Conservation (phyloP, 441 rosid species). For the Eutrema salsugineum region DNA sequence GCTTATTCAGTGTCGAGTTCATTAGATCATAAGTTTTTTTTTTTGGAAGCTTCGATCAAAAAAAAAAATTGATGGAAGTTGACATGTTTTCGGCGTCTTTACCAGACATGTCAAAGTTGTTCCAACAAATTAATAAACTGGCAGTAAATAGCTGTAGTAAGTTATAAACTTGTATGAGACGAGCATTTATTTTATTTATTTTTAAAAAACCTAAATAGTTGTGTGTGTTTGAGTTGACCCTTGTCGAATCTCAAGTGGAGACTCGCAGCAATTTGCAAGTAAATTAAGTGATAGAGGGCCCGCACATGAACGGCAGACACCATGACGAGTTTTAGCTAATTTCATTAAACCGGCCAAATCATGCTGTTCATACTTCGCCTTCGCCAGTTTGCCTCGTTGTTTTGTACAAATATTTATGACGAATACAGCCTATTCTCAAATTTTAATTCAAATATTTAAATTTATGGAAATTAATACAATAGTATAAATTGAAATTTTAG, state of each 20-base stretch:
- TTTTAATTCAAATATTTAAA: no score
- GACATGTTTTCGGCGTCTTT: not conserved
- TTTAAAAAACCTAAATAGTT: not conserved
- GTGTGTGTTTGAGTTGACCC: not conserved
- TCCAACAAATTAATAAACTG: slow-evolving; percentile 2
- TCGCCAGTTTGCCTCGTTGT: not conserved
- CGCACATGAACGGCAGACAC: not conserved
- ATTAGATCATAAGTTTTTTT: no score
- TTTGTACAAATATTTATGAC: not conserved
- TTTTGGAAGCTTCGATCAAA: no score
- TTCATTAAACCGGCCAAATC: not conserved
- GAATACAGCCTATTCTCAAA: no score
- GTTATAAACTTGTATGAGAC: not conserved
- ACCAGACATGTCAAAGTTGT: not conserved
- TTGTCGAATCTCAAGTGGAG: not conserved
- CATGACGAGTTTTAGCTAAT: not conserved
- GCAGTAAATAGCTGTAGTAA: not conserved
- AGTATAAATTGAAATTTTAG: not conserved
- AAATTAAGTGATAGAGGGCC: not conserved
- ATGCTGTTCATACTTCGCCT: no score
- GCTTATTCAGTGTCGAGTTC: no score
- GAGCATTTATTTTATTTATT: not conserved
- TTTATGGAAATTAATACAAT: no score
- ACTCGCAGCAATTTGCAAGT: not conserved
- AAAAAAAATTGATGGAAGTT: not conserved